Conservation (phyloP, 805 yeast genomes). For the Candida xyloterini region DNA sequence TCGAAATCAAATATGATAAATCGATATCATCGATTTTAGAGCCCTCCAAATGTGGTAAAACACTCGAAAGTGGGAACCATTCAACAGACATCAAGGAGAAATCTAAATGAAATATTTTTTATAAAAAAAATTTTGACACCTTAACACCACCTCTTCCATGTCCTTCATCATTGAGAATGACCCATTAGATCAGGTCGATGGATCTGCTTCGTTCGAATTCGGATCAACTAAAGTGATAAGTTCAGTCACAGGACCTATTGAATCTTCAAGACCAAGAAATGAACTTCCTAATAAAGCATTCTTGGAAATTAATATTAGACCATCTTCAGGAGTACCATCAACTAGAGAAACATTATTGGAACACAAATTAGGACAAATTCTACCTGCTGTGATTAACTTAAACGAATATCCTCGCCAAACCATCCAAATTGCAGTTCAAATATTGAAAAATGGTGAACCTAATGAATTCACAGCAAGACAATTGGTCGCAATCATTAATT, state of each 20-base stretch:
- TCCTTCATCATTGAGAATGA: conserved; percentile 17
- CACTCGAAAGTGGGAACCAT: conserved; percentile 23
- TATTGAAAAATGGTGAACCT: conserved; percentile 53
- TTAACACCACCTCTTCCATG: conserved; percentile 10
- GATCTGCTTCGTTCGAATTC: conserved; percentile 62
- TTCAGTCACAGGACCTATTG: conserved; percentile 90
- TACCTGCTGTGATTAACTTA: conserved; percentile 59
- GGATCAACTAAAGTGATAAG: conserved; percentile 59
- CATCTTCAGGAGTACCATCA: conserved; percentile 68
- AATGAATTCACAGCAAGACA: conserved; percentile 42
- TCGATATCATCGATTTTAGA: conserved; percentile 22
- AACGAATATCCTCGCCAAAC: conserved; percentile 75
- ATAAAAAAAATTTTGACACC: conserved; percentile 6
- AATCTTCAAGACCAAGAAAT: conserved; percentile 68
- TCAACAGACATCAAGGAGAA: conserved; percentile 7
- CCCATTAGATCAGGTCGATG: conserved; percentile 64
- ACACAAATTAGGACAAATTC: conserved; percentile 60
- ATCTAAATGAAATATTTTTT: conserved; percentile 3
- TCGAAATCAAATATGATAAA: conserved; percentile 21
- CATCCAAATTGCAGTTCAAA: conserved; percentile 65
- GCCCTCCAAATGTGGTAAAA: conserved; percentile 28
- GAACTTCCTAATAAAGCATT: conserved; percentile 79
- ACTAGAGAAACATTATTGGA: conserved; percentile 76
- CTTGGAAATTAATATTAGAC: conserved; percentile 74
- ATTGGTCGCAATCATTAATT: conserved; percentile 68